Evolutionary conservation across 2,329 filamentous ascomycete species (phyloP).

Genomic region (Aureobasidium sp.): DNA sequence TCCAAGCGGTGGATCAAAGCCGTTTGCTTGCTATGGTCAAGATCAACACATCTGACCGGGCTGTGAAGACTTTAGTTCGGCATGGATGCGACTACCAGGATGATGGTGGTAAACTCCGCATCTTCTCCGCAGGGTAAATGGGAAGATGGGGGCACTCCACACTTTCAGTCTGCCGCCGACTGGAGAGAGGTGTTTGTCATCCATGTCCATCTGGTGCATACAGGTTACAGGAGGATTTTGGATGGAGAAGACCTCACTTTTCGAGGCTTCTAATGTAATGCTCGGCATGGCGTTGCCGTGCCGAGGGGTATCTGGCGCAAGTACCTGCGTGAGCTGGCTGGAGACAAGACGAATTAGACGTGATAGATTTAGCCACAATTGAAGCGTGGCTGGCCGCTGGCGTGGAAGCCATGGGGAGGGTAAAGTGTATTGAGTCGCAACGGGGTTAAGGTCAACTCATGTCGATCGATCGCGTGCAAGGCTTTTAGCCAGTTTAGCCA

Average conservation of each 20-base stretch:
- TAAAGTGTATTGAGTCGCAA: background rate
- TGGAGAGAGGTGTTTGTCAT: background rate
- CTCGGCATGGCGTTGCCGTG: slow-evolving; percentile 1
- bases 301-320: background rate
- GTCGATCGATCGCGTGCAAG: slow-evolving; percentile 1
- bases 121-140: slow-evolving; percentile 11
- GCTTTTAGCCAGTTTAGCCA: slow-evolving; percentile 11
- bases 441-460: slow-evolving; percentile 2
- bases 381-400: slow-evolving; percentile 7
- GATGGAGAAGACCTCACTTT: slow-evolving; percentile 1
- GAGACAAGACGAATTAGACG: background rate
- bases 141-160: background rate
- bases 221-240: background rate
- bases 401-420: background rate
- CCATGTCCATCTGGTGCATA: slow-evolving; percentile 4
- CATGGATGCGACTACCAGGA: slow-evolving; percentile 1
- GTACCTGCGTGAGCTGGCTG: slow-evolving; percentile 8
- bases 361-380: slow-evolving; percentile 8
- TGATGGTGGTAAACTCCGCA: background rate
- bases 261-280: background rate
- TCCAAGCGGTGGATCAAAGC: background rate
- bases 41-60: slow-evolving; percentile 3
- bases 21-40: slow-evolving; percentile 3
- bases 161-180: background rate
- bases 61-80: background rate